These are phyloP conservation scores for Globisporangium mamillatum DNA, from an alignment of 352 stramenopile genomes.

Conservation along the genomic window DNA sequence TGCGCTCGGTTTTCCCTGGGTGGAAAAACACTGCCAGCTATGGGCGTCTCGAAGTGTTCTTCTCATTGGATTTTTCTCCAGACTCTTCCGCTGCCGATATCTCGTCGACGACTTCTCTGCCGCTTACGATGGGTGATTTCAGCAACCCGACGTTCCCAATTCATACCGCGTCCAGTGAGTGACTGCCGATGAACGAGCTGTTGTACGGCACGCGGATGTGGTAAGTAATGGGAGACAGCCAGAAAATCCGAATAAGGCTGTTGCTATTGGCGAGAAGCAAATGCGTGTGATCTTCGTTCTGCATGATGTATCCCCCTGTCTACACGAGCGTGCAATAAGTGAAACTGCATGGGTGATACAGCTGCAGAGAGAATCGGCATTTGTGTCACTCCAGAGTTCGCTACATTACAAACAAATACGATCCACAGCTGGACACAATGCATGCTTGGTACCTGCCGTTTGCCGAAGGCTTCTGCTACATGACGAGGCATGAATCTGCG, in stretches of 20 bases:
- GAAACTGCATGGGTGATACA: background rate
- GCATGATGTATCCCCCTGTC: too few relatives aligned
- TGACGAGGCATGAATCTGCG: slow-evolving; percentile 1
- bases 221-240: background rate
- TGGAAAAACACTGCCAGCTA: background rate
- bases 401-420: background rate
- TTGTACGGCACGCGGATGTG: background rate
- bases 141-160: slow-evolving; percentile 1
- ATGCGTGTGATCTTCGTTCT: too few relatives aligned
- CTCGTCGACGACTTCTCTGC: background rate
- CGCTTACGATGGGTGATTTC: background rate
- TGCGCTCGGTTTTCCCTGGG: background rate
- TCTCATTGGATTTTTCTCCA: background rate
- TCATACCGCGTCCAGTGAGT: background rate
- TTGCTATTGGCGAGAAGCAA: too few relatives aligned
- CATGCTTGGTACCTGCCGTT: background rate
- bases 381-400: background rate
- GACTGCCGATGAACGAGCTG: background rate
- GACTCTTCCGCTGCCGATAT: background rate
- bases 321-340: background rate
- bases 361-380: background rate
- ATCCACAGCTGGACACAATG: background rate
- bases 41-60: background rate
- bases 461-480: slow-evolving; percentile 1
- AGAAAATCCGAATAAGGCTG: background rate